Conservation (phyloP, 176 grass and related monocot species). For the Oryza glaberrima region DNA sequence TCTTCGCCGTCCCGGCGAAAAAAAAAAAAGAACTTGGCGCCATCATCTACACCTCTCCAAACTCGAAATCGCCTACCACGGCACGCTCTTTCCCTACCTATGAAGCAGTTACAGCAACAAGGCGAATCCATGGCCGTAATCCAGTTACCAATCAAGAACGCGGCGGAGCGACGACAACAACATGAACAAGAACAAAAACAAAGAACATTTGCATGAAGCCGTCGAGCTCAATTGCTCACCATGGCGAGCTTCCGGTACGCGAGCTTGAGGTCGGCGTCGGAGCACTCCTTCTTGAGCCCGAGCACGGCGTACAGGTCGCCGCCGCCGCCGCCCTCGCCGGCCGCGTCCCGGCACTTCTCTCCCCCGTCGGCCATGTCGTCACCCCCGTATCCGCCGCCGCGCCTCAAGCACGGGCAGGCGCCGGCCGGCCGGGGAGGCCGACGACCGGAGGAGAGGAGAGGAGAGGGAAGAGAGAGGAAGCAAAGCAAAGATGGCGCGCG, state of each 20-base stretch:
- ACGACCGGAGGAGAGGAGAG: slow-evolving; percentile 31
- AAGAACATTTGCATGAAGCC: background rate
- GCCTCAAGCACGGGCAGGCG: background rate
- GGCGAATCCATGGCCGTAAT: background rate
- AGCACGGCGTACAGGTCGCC: slow-evolving; percentile 80
- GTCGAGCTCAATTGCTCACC: slow-evolving; percentile 49
- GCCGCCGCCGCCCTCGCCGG: background rate
- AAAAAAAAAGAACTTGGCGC: slow-evolving; percentile 27
- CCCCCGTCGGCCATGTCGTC: slow-evolving; percentile 52
- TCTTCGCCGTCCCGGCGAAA: too few species aligned
- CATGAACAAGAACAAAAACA: background rate
- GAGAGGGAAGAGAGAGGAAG: background rate
- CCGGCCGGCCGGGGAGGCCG: slow-evolving; percentile 2
- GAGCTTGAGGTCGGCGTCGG: slow-evolving; percentile 70
- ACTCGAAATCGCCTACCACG: background rate
- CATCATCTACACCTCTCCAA: background rate
- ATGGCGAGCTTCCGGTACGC: slow-evolving; percentile 89
- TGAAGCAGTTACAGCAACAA: background rate
- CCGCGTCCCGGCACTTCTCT: slow-evolving; percentile 38
- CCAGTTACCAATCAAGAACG: background rate
- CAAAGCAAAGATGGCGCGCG: slow-evolving; percentile 16
- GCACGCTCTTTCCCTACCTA: background rate
- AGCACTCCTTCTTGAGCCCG: slow-evolving; percentile 87
- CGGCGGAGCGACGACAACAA: background rate
- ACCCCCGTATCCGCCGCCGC: background rate